These are phyloP conservation scores for Phytopythium oedochilum DNA, from an alignment of 352 stramenopile species.

Conservation along the genomic window DNA sequence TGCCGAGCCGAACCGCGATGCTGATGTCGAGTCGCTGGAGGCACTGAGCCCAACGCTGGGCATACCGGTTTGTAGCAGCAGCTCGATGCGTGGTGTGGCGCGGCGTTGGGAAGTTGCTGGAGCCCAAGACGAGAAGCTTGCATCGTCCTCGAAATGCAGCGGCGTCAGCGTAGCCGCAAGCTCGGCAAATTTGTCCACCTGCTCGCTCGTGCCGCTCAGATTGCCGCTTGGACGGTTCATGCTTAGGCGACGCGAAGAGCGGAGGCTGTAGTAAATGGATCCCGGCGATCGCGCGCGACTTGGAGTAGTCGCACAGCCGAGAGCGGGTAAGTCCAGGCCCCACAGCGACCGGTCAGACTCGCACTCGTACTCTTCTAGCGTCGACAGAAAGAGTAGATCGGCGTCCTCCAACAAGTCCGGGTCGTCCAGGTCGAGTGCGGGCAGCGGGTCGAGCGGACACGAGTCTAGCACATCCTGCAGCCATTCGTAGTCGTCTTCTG, in stretches of 20 bases:
- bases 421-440: background rate
- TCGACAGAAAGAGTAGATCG: background rate
- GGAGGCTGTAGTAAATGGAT: background rate
- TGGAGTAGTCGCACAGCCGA: background rate
- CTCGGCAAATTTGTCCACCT: background rate
- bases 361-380: background rate
- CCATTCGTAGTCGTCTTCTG: background rate
- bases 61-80: background rate
- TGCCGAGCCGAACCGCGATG: background rate
- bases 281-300: background rate
- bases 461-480: background rate
- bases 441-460: background rate
- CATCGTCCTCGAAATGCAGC: background rate
- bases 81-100: background rate
- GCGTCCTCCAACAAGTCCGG: background rate
- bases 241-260: background rate
- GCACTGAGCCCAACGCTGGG: background rate
- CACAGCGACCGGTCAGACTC: background rate
- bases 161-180: background rate
- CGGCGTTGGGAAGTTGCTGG: background rate
- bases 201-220: background rate
- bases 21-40: background rate
- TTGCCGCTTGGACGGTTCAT: background rate
- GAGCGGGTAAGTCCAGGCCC: background rate
- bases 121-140: background rate